Percentiles rank a stretch among this genome's conserved stretches.
phyloP scores from a whole-genome alignment of 352 stramenopile species.

The Phytophthora palmivora region DNA sequence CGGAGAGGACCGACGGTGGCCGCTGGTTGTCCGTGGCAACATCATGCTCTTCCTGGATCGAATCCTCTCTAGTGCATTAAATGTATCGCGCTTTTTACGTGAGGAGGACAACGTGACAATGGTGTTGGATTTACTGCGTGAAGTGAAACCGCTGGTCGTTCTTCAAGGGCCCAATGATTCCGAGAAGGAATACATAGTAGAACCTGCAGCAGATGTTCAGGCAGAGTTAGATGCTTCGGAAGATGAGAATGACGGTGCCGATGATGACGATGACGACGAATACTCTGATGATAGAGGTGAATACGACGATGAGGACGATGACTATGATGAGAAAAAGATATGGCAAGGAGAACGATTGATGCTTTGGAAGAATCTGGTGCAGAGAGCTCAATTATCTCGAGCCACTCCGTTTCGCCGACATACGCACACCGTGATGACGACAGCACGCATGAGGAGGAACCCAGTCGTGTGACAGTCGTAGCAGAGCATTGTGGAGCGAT shows the following conservation, averaged over 20 bases:
- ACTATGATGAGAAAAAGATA: constrained; percentile 48
- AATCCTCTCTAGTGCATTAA: constrained; percentile 81
- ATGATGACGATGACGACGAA: constrained; percentile 46
- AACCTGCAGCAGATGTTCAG: constrained; percentile 58
- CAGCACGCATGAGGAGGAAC: constrained; percentile 46
- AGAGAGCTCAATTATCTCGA: constrained; percentile 56
- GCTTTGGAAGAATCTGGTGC: constrained; percentile 66
- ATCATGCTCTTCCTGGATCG: constrained; percentile 87
- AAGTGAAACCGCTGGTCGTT: constrained; percentile 81
- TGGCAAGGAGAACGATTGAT: constrained; percentile 69
- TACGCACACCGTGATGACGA: constrained; percentile 41
- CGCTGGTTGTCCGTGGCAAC: constrained; percentile 81
- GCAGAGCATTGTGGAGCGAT: constrained; percentile 81
- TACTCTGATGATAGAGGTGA: constrained; percentile 51
- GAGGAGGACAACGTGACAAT: constrained; percentile 80
- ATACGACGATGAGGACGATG: constrained; percentile 47
- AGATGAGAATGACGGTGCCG: constrained; percentile 47
- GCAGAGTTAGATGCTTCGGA: constrained; percentile 66
- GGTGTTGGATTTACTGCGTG: constrained; percentile 75
- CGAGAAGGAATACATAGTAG: constrained; percentile 78
- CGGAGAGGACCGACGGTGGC: constrained; percentile 62
- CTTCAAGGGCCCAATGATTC: constrained; percentile 67
- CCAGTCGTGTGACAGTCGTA: constrained; percentile 72
- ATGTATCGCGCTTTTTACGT: constrained; percentile 78
- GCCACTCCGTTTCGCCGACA: constrained; percentile 39